Evolutionary conservation across 78 protist species (phyloP), one percentile per base, ranked within the genome.

Genomic region (Tieghemostelium lacteum): DNA sequence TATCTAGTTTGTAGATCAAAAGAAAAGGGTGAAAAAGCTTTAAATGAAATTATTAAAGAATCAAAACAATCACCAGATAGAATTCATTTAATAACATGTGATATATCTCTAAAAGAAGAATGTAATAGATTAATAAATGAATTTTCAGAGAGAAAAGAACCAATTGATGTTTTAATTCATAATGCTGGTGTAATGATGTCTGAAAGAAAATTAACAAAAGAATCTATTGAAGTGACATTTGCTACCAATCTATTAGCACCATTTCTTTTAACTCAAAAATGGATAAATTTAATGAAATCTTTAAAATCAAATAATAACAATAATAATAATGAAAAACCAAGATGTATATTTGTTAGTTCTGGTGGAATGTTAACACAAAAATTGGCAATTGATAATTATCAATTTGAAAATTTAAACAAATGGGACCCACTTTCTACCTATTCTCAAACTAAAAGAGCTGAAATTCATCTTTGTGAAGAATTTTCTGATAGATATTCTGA

Each of bases 121-220:
- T 50, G 49, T 2, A 83, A 60, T 12, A 22, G 29, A 31, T 66
- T 83, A 34, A 60, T 66, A 3, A 22, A 29, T 2, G 2, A 34
- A 34, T 33, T 22, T 22, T 22, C 52, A 26, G 2, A 26, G 14
- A 66, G 71, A 24, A 40, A 36, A 0, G 7, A 40, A 50, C 52
- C 52, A 10, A 54, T 72, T 26, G 89, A 83, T 60, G 77, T 69
- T 2, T 40, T 83, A 22, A 40, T 83, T 55, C 66, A 67, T 33
- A 83, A 83, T 83, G 89, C 89, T 3, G 89, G 89, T 33, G 71
- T 83, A 14, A 83, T 83, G 89, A 57, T 40, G 19, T 14, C 7
- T 3, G 33, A 39, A 3, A 66, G 77, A 39, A 31, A 52, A 1
- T 49, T 40, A 37, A 83, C 89, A 0, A 36, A 16, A 0, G 89